A percentile compares a stretch with the other conserved stretches of the same genome.
phyloP scores from a whole-genome alignment of 768 basidiomycete genomes.

The Paxillus involutus region DNA sequence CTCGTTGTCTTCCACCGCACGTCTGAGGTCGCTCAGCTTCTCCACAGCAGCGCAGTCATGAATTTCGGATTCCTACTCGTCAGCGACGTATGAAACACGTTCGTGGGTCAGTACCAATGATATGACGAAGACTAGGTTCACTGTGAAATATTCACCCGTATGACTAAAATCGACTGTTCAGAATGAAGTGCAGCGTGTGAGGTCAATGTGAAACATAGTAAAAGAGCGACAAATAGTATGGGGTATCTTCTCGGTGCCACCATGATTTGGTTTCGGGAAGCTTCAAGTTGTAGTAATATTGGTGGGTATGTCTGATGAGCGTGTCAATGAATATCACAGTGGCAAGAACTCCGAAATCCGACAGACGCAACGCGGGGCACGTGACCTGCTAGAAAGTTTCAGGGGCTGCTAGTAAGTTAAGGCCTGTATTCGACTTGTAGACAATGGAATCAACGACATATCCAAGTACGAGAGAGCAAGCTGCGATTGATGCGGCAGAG shows the following conservation, averaged over 20 bases:
- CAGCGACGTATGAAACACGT: conserved; percentile 4
- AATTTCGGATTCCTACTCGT: conserved; percentile 43
- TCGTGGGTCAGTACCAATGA: conserved; percentile 3
- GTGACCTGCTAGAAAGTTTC: neutral
- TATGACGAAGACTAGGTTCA: neutral
- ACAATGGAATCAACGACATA: conserved; percentile 28
- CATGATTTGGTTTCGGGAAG: conserved; percentile 16
- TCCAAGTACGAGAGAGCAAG: conserved; percentile 52
- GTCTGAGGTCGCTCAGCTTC: conserved; percentile 58
- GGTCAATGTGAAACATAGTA: conserved; percentile 30
- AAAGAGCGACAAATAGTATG: conserved; percentile 44
- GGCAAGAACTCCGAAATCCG: conserved; percentile 28
- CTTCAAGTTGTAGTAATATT: neutral
- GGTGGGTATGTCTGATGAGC: no score
- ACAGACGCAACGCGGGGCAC: neutral
- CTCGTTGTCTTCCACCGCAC: conserved; percentile 56
- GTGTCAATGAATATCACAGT: neutral
- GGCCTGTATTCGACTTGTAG: no score
- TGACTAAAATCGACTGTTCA: conserved; percentile 23
- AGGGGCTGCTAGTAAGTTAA: no score
- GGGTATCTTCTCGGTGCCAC: conserved; percentile 11
- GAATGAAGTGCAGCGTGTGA: conserved; percentile 18
- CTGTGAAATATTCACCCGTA: conserved; percentile 28
- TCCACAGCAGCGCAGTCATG: conserved; percentile 40
- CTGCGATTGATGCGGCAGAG: conserved; percentile 57